Evolutionary conservation across 164 flowering plant genomes (phyloP), one percentile per base, ranked within the genome.

Genomic region (Macadamia tetraphylla): DNA sequence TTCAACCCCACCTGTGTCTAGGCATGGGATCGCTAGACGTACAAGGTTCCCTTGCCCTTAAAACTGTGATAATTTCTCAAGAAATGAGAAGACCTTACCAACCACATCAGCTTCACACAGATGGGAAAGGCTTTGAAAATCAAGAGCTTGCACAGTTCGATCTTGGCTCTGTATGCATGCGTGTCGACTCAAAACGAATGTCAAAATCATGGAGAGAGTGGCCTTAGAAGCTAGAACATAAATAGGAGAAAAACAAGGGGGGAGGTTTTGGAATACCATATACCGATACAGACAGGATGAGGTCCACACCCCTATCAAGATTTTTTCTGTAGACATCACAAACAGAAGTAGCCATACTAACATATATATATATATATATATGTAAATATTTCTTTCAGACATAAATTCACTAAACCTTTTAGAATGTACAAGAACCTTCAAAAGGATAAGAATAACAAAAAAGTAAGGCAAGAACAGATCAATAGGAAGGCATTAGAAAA

Each of bases 31-130:
- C 23, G 23, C 23, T 23, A 23, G 23, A 23, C 23, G 0, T 23
- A 23, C 23, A 23, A 0, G 23, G 23, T 23, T 23, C 23, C 23
- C 23, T 23, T 23, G 23, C 23, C 23, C 23, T 23, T 23, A 23
- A 23, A 70, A 13, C 40, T 43, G 29, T 70, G 46, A 66, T 30
- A 13, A 59, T 11, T 67, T 48, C 48, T 6, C 7, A 0, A 29
- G 49, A 49, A 62, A 63, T 44, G n/a, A 18, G 46, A 63, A 69
- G 60, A 49, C 46, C 31, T 74, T 87, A 95, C 99, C 98, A 76
- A 95, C 84, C 43, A 84, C 93, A 88, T 95, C 99, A 77, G 98
- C 97, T 85, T 90, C 98, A 80, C 98, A 95, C 60, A 95, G 94
- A 77, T 89, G 85, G 49, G 88, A 84, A 79, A 95, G 92, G 73